Percentiles rank a stretch among this genome's conserved stretches.
These are phyloP conservation scores for Panaeolus papilionaceus DNA, from an alignment of 768 basidiomycete species.

Conservation along the genomic window DNA sequence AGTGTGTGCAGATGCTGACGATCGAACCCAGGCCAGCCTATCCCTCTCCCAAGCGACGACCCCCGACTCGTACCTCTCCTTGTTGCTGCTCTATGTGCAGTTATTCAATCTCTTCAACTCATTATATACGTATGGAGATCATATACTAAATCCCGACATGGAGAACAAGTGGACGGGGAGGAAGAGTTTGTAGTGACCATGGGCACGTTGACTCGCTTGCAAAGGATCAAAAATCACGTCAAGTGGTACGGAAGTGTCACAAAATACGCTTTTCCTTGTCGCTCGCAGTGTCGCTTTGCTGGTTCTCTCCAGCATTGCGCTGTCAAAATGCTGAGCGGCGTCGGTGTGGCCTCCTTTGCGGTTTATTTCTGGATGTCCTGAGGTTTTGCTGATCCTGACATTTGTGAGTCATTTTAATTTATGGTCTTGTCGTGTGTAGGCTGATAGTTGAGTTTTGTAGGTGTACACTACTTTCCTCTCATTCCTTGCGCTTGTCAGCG, in stretches of 20 bases:
- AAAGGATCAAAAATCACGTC: constrained; percentile 3
- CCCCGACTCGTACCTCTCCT: background rate
- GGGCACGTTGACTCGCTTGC: background rate
- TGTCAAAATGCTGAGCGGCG: background rate
- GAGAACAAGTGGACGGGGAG: background rate
- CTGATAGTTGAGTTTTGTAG: background rate
- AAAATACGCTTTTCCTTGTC: constrained; percentile 52
- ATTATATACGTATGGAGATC: background rate
- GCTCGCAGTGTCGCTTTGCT: constrained; percentile 37
- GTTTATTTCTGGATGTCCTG: constrained; percentile 2
- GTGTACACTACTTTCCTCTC: background rate
- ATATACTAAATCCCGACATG: background rate
- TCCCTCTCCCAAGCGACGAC: background rate
- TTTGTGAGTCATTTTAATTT: constrained; percentile 4
- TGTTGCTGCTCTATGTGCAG: background rate
- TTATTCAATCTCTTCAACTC: background rate
- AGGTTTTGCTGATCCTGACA: background rate
- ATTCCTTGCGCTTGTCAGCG: background rate
- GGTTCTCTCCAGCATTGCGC: background rate
- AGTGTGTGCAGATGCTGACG: background rate
- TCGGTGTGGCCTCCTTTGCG: background rate
- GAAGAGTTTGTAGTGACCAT: background rate
- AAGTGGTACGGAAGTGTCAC: constrained; percentile 44
- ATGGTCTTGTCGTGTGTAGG: no score
- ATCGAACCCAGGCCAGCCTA: background rate